These are phyloP conservation scores for Musa itinerans DNA, from an alignment of 176 grass and related monocot genomes.

Conservation along the genomic window DNA sequence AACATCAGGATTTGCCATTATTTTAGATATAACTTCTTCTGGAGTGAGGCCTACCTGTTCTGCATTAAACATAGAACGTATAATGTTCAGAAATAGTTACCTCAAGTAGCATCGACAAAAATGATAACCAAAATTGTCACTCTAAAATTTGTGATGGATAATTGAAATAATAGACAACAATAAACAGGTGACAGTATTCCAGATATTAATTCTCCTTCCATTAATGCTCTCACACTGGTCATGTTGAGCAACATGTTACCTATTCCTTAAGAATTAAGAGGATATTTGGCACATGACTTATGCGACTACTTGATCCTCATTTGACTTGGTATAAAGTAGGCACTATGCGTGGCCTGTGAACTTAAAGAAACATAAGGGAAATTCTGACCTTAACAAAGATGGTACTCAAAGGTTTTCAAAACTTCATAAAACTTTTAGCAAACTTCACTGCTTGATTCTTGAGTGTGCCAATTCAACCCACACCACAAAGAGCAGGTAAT, in stretches of 20 bases:
- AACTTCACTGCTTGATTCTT: background rate
- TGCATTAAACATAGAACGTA: slow-evolving; percentile 24
- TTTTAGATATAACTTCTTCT: slow-evolving; percentile 90
- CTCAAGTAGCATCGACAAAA: background rate
- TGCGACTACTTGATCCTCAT: background rate
- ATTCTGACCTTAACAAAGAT: background rate
- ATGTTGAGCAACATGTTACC: too few species aligned
- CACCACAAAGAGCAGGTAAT: background rate
- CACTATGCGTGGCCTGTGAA: background rate
- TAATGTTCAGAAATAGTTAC: background rate
- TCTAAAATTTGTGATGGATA: background rate
- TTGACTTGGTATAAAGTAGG: background rate
- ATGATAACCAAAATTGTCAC: background rate
- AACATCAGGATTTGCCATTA: slow-evolving; percentile 97
- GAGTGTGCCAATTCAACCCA: background rate
- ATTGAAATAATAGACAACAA: background rate
- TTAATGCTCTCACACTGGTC: too few species aligned
- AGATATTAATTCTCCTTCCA: too few species aligned
- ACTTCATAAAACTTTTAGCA: background rate
- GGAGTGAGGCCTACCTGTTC: slow-evolving; percentile 91
- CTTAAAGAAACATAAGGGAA: background rate
- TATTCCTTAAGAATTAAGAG: background rate
- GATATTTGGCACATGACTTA: background rate
- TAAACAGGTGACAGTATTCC: background rate
- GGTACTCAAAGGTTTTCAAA: background rate